A percentile compares a stretch with the other conserved stretches of the same genome.
phyloP scores from a whole-genome alignment of 1,139 yeast species.

The Yamadazyma triangularis region DNA sequence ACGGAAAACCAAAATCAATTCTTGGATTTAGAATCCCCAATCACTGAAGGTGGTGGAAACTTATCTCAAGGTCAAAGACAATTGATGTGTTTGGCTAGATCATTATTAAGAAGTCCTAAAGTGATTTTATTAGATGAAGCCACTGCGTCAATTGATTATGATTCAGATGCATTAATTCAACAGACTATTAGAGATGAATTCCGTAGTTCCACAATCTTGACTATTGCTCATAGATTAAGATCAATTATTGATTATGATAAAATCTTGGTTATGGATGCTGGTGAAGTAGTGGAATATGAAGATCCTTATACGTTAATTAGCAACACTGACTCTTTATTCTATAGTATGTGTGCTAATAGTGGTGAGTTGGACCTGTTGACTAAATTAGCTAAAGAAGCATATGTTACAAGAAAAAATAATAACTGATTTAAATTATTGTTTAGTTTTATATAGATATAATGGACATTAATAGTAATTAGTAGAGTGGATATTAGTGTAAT shows the following conservation, averaged over 20 bases:
- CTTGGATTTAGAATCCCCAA: conserved; percentile 59
- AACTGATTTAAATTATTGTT: no score
- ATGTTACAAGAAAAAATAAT: conserved; percentile 30
- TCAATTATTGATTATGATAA: conserved; percentile 93
- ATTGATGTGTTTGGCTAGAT: conserved; percentile 86
- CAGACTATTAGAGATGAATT: conserved; percentile 88
- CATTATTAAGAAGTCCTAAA: conserved; percentile 80
- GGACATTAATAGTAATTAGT: no score
- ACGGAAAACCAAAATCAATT: conserved; percentile 75
- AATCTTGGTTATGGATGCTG: conserved; percentile 93
- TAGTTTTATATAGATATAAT: no score
- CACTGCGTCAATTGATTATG: conserved; percentile 92
- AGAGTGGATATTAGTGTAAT: no score
- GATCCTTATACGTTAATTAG: conserved; percentile 74
- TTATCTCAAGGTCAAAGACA: conserved; percentile 97
- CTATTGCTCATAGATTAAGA: conserved; percentile 93
- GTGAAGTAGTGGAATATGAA: conserved; percentile 86
- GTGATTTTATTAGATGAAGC: conserved; percentile 91
- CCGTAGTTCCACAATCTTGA: conserved; percentile 73
- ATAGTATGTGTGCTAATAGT: conserved; percentile 87
- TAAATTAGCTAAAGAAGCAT: conserved; percentile 65
- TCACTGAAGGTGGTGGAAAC: conserved; percentile 87
- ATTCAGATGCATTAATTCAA: conserved; percentile 88
- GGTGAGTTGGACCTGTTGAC: conserved; percentile 83
- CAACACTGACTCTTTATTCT: conserved; percentile 62